These are phyloP conservation scores for Rhizopogon vesiculosus DNA, from an alignment of 768 basidiomycete genomes.

Conservation along the genomic window DNA sequence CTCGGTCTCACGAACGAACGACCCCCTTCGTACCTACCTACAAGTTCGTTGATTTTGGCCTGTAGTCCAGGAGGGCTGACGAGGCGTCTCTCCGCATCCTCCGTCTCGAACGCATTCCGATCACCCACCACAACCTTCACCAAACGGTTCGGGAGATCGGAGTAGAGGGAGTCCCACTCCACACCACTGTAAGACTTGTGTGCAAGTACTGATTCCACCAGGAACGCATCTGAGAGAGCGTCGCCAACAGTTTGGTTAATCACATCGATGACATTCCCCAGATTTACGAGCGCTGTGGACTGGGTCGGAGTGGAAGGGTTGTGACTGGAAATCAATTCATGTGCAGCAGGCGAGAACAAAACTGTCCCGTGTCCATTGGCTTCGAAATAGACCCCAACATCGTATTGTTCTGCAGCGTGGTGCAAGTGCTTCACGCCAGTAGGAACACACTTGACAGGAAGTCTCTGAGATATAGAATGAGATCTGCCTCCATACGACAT, in stretches of 20 bases:
- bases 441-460: slow-evolving; percentile 91
- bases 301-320: slow-evolving; percentile 82
- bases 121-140: slow-evolving; percentile 90
- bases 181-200: slow-evolving; percentile 79
- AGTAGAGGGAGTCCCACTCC: slow-evolving; percentile 92
- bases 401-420: slow-evolving; percentile 91
- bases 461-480: slow-evolving; percentile 49
- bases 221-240: slow-evolving; percentile 91
- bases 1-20: slow-evolving; percentile 94
- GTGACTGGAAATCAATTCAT: slow-evolving; percentile 53
- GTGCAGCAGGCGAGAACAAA: slow-evolving; percentile 78
- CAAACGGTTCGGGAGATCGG: slow-evolving; percentile 90
- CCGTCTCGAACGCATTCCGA: slow-evolving; percentile 79
- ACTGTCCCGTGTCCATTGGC: slow-evolving; percentile 99
- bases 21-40: slow-evolving; percentile 74
- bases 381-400: slow-evolving; percentile 98
- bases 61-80: slow-evolving; percentile 80
- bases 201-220: slow-evolving; percentile 89
- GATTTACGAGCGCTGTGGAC: slow-evolving; percentile 69
- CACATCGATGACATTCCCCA: slow-evolving; percentile 72
- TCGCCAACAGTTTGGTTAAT: slow-evolving; percentile 99
- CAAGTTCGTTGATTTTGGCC: slow-evolving; percentile 74
- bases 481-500: neutral
- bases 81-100: slow-evolving; percentile 89
- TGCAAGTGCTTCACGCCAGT: slow-evolving; percentile 99